Evolutionary conservation across 2,329 filamentous ascomycete genomes (phyloP), one percentile per base, ranked within the genome.

Genomic region (Trichoderma sp.): DNA sequence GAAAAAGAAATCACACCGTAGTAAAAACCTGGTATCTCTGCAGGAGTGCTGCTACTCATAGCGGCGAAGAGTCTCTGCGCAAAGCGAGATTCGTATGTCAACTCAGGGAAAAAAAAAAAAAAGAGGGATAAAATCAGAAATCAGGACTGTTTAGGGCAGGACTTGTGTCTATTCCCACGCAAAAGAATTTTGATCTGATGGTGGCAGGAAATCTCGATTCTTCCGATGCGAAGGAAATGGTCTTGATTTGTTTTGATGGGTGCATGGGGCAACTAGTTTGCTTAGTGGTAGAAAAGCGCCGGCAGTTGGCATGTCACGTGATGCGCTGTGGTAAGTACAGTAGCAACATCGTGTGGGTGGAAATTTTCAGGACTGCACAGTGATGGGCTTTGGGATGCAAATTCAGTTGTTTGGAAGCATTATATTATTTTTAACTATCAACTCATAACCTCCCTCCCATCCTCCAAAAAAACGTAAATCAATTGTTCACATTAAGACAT

Each of bases 21-120:
- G 71, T 86, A 87, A 70, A 83, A 85, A 1, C 86, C 86, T 0
- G 85, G 85, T 53, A 88, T 83, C 15, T 80, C 74, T 17, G 69
- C 68, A 45, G 75, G 73, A 57, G 61, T 32, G 15, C 50, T 32
- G 15, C 50, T 45, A 15, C 52, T 65, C 78, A 79, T 79, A 42
- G 54, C n/a, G 53, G 25, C 25, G 32, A 25, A 25, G 8, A 37
- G 19, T 37, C 22, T n/a, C 27, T 34, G 10, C 17, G 7, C 32
- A 4, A 34, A 12, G 29, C 6, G 27, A 34, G 13, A 2, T 29
- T 32, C n/a, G 52, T 7, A 22, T 34, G 29, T n/a, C 9, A 13
- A 6, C n/a, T 32, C 29, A 34, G 19, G 19, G 19, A 17, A 12
- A 34, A 29, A 53, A 54, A 54, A 5, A 3, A 13, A 32, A 19